phyloP scores from a whole-genome alignment of 371 early-diverging fungal genomes.

The Aphelidium insulamus region DNA sequence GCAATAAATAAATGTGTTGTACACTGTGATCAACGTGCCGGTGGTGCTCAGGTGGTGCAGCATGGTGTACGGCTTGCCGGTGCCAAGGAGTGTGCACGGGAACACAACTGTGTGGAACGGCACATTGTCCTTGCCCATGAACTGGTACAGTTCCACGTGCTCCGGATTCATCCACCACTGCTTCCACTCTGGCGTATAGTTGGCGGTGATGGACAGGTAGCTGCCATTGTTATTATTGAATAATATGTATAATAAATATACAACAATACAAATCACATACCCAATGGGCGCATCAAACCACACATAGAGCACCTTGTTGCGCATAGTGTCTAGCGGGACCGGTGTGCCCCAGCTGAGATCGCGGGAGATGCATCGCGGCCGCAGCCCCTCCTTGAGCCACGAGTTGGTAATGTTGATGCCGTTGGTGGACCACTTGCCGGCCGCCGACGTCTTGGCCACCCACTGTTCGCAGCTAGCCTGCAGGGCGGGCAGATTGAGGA shows the following conservation, averaged over 20 bases:
- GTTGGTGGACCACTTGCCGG: constrained; percentile 77
- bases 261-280: constrained; percentile 11
- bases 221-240: constrained; percentile 5
- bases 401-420: constrained; percentile 73
- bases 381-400: constrained; percentile 95
- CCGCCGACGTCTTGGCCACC: constrained; percentile 34
- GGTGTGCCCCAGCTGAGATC: constrained; percentile 99
- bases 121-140: constrained; percentile 99
- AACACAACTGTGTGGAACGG: constrained; percentile 99
- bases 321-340: constrained; percentile 75
- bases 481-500: constrained; percentile 65
- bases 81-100: constrained; percentile 78
- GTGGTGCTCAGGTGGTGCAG: constrained; percentile 87
- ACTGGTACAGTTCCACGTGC: constrained; percentile 87
- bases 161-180: constrained; percentile 97
- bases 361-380: constrained; percentile 95
- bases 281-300: constrained; percentile 99
- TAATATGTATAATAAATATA: constrained; percentile 1
- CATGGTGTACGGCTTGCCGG: constrained; percentile 71
- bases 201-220: constrained; percentile 90
- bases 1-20: background rate
- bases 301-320: constrained; percentile 97
- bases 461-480: constrained; percentile 51
- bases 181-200: constrained; percentile 79
- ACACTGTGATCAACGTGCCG: constrained; percentile 19